Conservation (phyloP, 495 filamentous ascomycete species). For the Aspergillus biplanus region DNA sequence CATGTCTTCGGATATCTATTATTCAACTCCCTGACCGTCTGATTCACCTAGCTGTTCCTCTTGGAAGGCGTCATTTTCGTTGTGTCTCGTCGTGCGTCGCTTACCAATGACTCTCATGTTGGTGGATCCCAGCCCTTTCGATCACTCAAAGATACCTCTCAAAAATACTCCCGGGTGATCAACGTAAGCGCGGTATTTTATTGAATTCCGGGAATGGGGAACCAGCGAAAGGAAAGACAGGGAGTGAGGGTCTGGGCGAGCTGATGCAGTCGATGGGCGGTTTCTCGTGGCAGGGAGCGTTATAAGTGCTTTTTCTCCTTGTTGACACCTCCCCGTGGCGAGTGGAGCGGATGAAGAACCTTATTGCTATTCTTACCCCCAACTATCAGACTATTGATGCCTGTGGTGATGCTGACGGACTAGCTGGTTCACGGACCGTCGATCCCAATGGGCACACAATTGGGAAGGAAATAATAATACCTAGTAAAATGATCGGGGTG, state of each 20-base stretch:
- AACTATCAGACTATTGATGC: background rate
- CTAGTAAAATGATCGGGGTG: background rate
- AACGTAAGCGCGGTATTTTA: conserved; percentile 1
- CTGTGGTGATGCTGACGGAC: background rate
- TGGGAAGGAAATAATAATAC: background rate
- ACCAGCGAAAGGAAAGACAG: background rate
- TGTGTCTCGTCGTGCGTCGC: background rate
- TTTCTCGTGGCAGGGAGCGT: background rate
- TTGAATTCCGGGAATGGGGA: background rate
- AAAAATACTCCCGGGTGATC: background rate
- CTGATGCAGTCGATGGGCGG: background rate
- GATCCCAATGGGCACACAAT: background rate
- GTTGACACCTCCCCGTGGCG: background rate
- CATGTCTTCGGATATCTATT: background rate
- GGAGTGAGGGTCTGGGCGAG: background rate
- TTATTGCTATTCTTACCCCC: background rate
- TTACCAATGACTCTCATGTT: background rate
- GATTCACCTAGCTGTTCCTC: background rate
- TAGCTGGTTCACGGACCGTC: background rate
- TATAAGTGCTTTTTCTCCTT: background rate
- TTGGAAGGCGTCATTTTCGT: background rate
- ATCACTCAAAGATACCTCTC: background rate
- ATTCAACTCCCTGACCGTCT: background rate
- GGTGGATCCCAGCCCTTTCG: background rate
- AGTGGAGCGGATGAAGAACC: conserved; percentile 3